These are phyloP conservation scores for Pythium insidiosum DNA, from an alignment of 352 stramenopile species.

Conservation along the genomic window DNA sequence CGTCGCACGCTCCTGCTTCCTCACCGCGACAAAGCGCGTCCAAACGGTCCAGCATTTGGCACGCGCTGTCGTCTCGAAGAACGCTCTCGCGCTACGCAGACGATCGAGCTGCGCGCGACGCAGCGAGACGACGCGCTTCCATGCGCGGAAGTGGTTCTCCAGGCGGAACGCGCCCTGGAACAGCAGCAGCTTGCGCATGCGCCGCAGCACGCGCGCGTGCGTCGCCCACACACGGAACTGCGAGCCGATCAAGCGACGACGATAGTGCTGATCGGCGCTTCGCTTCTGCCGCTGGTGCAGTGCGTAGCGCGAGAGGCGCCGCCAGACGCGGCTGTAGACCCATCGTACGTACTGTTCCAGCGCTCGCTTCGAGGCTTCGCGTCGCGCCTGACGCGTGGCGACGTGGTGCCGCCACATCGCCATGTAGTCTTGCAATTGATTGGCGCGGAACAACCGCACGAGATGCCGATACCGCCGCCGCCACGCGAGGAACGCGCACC, in stretches of 20 bases:
- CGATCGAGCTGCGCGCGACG: conserved; percentile 20
- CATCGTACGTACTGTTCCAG: neutral
- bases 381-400: neutral
- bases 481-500: too few relatives aligned
- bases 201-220: conserved; percentile 17
- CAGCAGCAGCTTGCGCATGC: conserved; percentile 25
- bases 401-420: neutral
- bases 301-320: neutral
- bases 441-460: neutral
- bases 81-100: conserved; percentile 17
- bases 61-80: conserved; percentile 17
- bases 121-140: conserved; percentile 23
- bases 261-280: neutral
- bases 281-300: neutral
- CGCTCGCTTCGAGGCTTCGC: neutral
- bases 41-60: conserved; percentile 29
- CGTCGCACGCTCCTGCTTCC: conserved; percentile 16
- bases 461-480: neutral
- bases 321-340: neutral
- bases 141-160: conserved; percentile 34
- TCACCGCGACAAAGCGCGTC: conserved; percentile 12
- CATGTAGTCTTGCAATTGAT: neutral
- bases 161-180: conserved; percentile 25
- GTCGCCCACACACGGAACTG: conserved; percentile 1
- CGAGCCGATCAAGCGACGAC: neutral